Conservation (phyloP, 1,284 basidiomycete genomes). For the Puccinia triticina region DNA sequence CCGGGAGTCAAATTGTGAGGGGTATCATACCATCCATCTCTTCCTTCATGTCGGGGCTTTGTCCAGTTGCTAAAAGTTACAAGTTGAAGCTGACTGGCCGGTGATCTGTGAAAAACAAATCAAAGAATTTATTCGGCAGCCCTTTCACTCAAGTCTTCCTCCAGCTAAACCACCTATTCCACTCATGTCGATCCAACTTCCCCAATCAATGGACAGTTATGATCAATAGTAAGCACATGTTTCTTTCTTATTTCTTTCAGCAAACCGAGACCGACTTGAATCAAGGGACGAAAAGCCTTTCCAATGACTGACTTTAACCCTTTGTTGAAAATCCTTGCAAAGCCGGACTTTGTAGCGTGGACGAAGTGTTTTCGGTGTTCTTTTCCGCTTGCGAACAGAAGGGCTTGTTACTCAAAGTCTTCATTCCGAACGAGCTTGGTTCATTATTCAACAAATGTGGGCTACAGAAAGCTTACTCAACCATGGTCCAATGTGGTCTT, state of each 20-base stretch:
- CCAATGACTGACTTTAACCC: too few species aligned
- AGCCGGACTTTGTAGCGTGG: slow-evolving; percentile 2
- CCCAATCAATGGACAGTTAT: slow-evolving; percentile 6
- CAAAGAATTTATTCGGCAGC: neutral
- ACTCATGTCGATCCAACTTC: slow-evolving; percentile 16
- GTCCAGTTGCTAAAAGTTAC: neutral
- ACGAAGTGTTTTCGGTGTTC: slow-evolving; percentile 4
- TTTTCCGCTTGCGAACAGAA: slow-evolving; percentile 9
- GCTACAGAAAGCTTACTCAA: slow-evolving; percentile 7
- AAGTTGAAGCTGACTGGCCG: neutral
- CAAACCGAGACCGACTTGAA: neutral
- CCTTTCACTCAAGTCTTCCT: slow-evolving; percentile 9
- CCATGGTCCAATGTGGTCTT: slow-evolving; percentile 5
- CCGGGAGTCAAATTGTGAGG: slow-evolving; percentile 1
- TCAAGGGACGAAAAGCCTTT: neutral
- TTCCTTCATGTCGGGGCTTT: neutral
- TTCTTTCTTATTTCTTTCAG: neutral
- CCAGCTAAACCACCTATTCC: neutral
- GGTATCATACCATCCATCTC: too few species aligned
- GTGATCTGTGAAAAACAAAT: neutral
- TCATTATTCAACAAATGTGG: slow-evolving; percentile 25
- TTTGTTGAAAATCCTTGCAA: too few species aligned
- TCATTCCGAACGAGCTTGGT: slow-evolving; percentile 10
- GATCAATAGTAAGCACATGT: slow-evolving; percentile 21
- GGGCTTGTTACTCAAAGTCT: neutral